Evolutionary conservation across 257 asterid genomes (phyloP), one percentile per base, ranked within the genome.

Genomic region (Echium plantagineum): DNA sequence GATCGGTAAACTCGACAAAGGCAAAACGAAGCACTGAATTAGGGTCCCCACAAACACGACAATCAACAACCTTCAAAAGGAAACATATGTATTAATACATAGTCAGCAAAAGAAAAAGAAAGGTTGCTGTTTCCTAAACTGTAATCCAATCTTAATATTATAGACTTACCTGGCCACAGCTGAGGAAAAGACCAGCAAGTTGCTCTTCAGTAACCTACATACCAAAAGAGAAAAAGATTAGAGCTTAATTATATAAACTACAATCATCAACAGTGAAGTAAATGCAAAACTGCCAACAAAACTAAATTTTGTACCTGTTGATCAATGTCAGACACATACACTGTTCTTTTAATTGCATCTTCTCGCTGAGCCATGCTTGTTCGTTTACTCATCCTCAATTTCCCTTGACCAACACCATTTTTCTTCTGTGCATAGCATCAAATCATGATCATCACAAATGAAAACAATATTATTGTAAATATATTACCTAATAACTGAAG

Each of bases 11-110:
- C 75, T 83, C 90, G 13, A 83, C 26, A 22, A 83, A 80, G 20
- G 90, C 90, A 66, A 83, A 83, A 60, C 86, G 83, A 68, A 83
- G 90, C 3, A 80, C 84, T 55, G 90, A 83, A 55, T 83, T 80
- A 51, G 86, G 81, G 71, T 82, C 89, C 7, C 86, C 85, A 64
- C 83, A 82, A 16, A 80, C 79, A n/a, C 89, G 82, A 65, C 80
- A 77, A 59, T 82, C 86, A 60, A 79, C 83, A 55, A 82, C 89
- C 83, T 82, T 77, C 57, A 58, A 35, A 35, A 61, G 17, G 24
- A 61, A 60, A 67, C 53, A 59, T n/a, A n/a, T 53, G 22, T 15
- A 21, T 21, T 21, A 31, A 5, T 55, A 9, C 10, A 8, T 56
- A 22, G 56, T 48, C 28, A 16, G 22, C 20, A 24, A 24, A 24